Base-by-base conservation (phyloP, 257 asterid genomes). In the Penstemon eatonii region DNA sequence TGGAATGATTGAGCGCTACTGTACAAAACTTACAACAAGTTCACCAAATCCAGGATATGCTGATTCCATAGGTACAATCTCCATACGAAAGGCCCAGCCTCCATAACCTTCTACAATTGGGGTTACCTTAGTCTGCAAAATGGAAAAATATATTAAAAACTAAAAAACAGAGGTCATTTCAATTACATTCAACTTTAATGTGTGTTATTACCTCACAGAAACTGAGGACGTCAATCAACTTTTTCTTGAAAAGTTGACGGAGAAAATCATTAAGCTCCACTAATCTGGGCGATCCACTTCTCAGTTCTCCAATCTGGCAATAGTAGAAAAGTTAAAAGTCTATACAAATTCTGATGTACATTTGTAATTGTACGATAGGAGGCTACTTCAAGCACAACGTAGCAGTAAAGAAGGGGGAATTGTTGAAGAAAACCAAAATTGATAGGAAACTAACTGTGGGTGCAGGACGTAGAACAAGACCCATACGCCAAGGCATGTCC, bases 401-500 rank as follows among this genome's bases (percentile, higher is more conserved):
- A 57, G 57, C 33, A 42, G 57, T 7, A 68, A 38, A 59, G 53
- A 53, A 56, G 38, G 50, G 44, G 50, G 65, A 39, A 39, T 3
- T 18, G 38, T 56, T 36, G 37, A 25, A 51, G 13, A 62, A 60
- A 18, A 45, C 54, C 63, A 8, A 43, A 38, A 60, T 67, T 63
- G 58, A 70, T 43, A 25, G 33, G 33, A 25, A 25, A 89, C 96
- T 87, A 50, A 94, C 99, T 40, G 89, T 79, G 55, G 99, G 99
- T 60, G 99, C 97, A 82, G 99, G 99, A 69, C 97, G 99, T 75
- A 94, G 83, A 58, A 91, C 99, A 78, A 89, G 83, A 74, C 97
- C 99, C 96, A 94, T 91, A 54, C 90, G 87, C 96, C 99, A 94
- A 65, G 99, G 97, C 96, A 89, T 83, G 83, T 94, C 97, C 3